Evolutionary conservation across 2,329 filamentous ascomycete genomes (phyloP).

Genomic region (Penicillium psychrosexuale): DNA sequence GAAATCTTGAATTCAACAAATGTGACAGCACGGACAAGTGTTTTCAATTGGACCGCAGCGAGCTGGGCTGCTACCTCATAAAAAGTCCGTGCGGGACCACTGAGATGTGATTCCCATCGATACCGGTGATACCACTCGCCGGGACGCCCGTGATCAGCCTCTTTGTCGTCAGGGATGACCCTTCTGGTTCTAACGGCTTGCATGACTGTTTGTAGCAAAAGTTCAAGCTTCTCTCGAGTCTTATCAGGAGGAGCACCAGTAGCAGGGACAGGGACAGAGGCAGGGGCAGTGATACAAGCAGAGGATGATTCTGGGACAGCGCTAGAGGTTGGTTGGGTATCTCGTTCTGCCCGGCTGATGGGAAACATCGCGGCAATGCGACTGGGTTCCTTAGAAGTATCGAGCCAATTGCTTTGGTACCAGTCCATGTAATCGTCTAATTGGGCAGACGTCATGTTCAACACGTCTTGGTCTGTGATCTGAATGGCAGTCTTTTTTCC

Average conservation of each 20-base stretch:
- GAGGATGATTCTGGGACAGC: constrained; percentile 5
- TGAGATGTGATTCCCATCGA: constrained; percentile 48
- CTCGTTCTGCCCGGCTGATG: constrained; percentile 22
- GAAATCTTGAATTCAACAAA: constrained; percentile 49
- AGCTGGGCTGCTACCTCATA: constrained; percentile 52
- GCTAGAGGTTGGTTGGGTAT: constrained; percentile 9
- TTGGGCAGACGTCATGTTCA: constrained; percentile 58
- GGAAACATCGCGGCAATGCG: constrained; percentile 46
- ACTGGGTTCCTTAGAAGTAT: constrained; percentile 28
- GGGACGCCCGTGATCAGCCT: constrained; percentile 37
- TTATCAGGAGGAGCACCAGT: constrained; percentile 18
- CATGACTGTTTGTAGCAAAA: constrained; percentile 46
- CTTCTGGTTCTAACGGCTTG: constrained; percentile 39
- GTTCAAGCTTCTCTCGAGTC: constrained; percentile 27
- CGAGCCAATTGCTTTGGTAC: constrained; percentile 65
- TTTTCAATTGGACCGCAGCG: constrained; percentile 50
- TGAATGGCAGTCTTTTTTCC: constrained; percentile 50
- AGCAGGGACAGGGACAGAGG: background rate
- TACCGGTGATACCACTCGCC: constrained; percentile 53
- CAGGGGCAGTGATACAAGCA: constrained; percentile 8
- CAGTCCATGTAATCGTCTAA: constrained; percentile 77
- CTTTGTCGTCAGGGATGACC: constrained; percentile 36
- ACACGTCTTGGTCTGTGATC: constrained; percentile 61
- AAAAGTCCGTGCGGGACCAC: constrained; percentile 46
- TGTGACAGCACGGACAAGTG: constrained; percentile 51